phyloP scores from a whole-genome alignment of 2,329 filamentous ascomycete species.

The Exutisphaerella laricina region DNA sequence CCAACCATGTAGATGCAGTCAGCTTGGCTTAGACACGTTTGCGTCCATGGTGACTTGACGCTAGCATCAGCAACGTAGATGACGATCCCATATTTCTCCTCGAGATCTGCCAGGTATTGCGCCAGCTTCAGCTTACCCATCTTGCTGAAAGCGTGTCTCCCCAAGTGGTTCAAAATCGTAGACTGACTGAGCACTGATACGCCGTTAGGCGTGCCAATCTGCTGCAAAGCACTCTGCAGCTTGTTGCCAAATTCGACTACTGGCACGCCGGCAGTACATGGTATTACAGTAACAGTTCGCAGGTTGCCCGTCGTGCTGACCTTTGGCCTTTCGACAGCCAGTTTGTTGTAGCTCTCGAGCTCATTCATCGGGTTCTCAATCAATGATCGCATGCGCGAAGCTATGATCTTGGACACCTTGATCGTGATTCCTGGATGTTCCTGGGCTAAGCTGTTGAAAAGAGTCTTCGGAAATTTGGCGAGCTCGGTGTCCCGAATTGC shows the following conservation, averaged over 20 bases:
- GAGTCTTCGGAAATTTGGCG: conserved; percentile 87
- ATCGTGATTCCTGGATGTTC: conserved; percentile 98
- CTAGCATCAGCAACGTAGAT: conserved; percentile 95
- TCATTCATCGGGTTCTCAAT: conserved; percentile 70
- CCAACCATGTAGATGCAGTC: conserved; percentile 94
- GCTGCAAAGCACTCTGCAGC: conserved; percentile 77
- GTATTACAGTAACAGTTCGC: conserved; percentile 84
- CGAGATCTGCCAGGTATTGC: conserved; percentile 91
- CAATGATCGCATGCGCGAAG: conserved; percentile 83
- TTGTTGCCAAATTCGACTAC: conserved; percentile 92
- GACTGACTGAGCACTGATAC: conserved; percentile 90
- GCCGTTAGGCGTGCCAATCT: conserved; percentile 83
- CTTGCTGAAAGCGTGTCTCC: conserved; percentile 90
- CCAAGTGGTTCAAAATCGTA: conserved; percentile 88
- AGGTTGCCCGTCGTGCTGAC: conserved; percentile 86
- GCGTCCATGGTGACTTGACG: conserved; percentile 96
- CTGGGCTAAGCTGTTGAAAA: conserved; percentile 96
- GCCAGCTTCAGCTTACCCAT: conserved; percentile 96
- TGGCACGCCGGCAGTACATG: conserved; percentile 84
- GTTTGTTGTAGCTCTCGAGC: conserved; percentile 38
- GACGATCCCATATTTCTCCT: conserved; percentile 94
- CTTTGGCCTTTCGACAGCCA: conserved; percentile 52
- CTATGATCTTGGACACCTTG: conserved; percentile 98
- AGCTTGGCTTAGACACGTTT: conserved; percentile 94
- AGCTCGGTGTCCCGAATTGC: conserved; percentile 95